phyloP scores from a whole-genome alignment of 2,329 filamentous ascomycete species.

The Aspergillus quadrilineatus region DNA sequence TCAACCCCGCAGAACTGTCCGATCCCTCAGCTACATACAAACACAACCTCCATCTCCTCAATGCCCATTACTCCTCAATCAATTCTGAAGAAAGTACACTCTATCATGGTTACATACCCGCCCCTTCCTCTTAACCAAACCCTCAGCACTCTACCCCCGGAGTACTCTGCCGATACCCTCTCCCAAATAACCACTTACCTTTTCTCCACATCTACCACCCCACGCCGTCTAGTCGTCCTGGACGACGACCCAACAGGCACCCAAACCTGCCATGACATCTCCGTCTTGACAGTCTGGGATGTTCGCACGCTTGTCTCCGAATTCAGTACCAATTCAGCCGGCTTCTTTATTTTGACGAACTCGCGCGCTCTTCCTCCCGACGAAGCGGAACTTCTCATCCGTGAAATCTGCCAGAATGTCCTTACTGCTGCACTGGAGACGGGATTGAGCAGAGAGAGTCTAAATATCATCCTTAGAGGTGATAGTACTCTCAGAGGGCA shows the following conservation, averaged over 20 bases:
- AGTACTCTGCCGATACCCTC: constrained; percentile 32
- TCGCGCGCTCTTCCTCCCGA: constrained; percentile 55
- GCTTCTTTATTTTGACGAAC: constrained; percentile 63
- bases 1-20: neutral
- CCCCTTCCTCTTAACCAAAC: constrained; percentile 27
- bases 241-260: constrained; percentile 63
- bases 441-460: constrained; percentile 27
- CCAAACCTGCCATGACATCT: constrained; percentile 60
- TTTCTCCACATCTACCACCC: constrained; percentile 21
- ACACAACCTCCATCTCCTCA: neutral
- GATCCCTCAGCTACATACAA: neutral
- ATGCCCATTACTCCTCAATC: neutral
- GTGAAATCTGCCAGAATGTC: constrained; percentile 53
- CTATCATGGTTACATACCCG: constrained; percentile 26
- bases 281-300: constrained; percentile 57
- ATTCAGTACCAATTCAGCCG: constrained; percentile 43
- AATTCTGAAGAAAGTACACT: neutral
- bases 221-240: constrained; percentile 36
- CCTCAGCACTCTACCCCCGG: constrained; percentile 28
- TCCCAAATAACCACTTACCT: constrained; percentile 32
- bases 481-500: constrained; percentile 60
- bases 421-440: constrained; percentile 44
- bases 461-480: constrained; percentile 58
- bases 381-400: constrained; percentile 50
- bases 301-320: constrained; percentile 45